Conservation (phyloP, 2,329 filamentous ascomycete genomes). For the Colletotrichum sp. region DNA sequence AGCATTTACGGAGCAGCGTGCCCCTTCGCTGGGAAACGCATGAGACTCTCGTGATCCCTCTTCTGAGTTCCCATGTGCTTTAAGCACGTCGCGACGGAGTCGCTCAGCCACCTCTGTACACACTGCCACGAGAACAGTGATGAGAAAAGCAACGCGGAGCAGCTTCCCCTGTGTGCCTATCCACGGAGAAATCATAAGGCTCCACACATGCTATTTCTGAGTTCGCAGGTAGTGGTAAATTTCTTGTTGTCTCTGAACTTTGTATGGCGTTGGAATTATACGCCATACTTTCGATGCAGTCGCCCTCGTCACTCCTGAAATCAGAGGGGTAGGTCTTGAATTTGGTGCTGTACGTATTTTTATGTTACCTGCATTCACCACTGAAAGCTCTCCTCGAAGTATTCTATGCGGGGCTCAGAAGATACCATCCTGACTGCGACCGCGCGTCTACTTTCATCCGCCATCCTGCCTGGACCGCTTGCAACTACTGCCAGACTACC, state of each 20-base stretch:
- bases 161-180: neutral
- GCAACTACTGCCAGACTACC: conserved; percentile 45
- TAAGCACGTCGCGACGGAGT: neutral
- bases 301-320: neutral
- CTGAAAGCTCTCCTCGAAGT: conserved; percentile 49
- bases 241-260: fast-evolving
- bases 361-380: conserved; percentile 32
- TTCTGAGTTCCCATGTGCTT: neutral
- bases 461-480: conserved; percentile 50
- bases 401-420: conserved; percentile 34
- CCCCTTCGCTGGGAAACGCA: neutral
- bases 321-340: fast-evolving
- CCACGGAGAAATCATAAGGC: neutral
- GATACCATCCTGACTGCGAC: conserved; percentile 31
- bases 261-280: neutral
- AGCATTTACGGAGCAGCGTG: neutral
- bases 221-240: neutral
- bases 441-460: conserved; percentile 45
- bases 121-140: neutral
- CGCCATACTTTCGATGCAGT: neutral
- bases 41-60: neutral
- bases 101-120: neutral
- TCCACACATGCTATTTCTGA: neutral
- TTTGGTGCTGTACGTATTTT: fast-evolving
- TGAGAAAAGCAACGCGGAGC: neutral